Evolutionary conservation across 2,329 filamentous ascomycete genomes (phyloP).

Genomic region (Alternaria sp.): DNA sequence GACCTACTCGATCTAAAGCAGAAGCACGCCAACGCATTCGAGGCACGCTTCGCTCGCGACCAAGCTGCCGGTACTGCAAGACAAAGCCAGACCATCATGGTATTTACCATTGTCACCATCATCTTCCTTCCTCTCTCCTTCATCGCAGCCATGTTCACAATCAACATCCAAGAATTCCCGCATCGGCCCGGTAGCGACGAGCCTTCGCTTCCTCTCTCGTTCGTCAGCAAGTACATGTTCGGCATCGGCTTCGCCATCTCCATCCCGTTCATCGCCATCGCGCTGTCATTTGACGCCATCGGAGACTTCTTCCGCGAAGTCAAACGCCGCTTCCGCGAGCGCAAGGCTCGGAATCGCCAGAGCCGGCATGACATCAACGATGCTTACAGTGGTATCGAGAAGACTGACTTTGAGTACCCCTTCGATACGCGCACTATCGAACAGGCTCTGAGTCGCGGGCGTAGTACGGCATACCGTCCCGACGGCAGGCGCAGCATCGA

Average conservation of each 20-base stretch:
- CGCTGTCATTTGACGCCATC: constrained; percentile 53
- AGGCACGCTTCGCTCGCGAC: constrained; percentile 66
- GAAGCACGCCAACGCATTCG: constrained; percentile 71
- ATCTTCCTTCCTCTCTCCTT: constrained; percentile 63
- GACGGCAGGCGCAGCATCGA: constrained; percentile 35
- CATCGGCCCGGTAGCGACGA: constrained; percentile 33
- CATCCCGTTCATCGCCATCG: constrained; percentile 57
- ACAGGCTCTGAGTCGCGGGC: constrained; percentile 32
- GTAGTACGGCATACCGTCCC: constrained; percentile 28
- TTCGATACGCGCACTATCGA: constrained; percentile 37
- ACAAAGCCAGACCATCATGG: constrained; percentile 63
- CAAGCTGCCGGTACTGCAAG: constrained; percentile 67
- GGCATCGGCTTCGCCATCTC: constrained; percentile 62
- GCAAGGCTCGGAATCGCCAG: not conserved
- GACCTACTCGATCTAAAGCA: constrained; percentile 72
- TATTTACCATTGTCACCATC: constrained; percentile 66
- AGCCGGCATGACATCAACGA: not conserved
- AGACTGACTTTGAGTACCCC: constrained; percentile 23
- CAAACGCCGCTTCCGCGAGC: constrained; percentile 23
- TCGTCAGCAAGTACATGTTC: constrained; percentile 63
- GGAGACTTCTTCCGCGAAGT: constrained; percentile 40
- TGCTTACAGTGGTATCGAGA: constrained; percentile 3
- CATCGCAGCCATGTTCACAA: constrained; percentile 62
- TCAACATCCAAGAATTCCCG: constrained; percentile 60
- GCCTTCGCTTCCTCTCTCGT: constrained; percentile 53